Evolutionary conservation across 352 stramenopile species (phyloP).

Genomic region (Pythium dissimile): DNA sequence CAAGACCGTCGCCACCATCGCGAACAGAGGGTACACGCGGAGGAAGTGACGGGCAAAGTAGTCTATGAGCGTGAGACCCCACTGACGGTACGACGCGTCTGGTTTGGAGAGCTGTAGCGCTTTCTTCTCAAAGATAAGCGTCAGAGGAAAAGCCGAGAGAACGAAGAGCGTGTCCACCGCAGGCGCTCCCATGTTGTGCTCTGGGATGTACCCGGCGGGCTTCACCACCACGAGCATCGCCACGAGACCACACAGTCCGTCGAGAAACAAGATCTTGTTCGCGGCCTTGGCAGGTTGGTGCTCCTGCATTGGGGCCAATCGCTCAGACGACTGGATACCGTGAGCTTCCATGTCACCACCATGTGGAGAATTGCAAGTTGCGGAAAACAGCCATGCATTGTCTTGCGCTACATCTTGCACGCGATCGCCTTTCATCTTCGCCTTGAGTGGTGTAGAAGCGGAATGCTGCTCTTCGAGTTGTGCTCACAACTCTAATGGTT

Average conservation of each 20-base stretch:
- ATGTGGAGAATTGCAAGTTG: too few species aligned
- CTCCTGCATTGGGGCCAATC: too few species aligned
- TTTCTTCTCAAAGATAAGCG: slow-evolving; percentile 37
- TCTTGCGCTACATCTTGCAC: too few species aligned
- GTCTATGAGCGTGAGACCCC: slow-evolving; percentile 20
- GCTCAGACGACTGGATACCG: too few species aligned
- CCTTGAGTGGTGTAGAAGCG: too few species aligned
- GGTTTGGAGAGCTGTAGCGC: slow-evolving; percentile 22
- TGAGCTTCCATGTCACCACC: too few species aligned
- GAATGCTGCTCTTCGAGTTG: too few species aligned
- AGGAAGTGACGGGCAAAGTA: slow-evolving; percentile 54
- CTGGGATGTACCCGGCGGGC: slow-evolving; percentile 19
- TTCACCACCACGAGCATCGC: slow-evolving; percentile 22
- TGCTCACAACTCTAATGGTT: too few species aligned
- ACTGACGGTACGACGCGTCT: slow-evolving; percentile 13
- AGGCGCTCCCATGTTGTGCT: slow-evolving; percentile 24
- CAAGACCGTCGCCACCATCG: slow-evolving; percentile 26
- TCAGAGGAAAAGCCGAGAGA: slow-evolving; percentile 41
- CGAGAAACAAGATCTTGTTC: slow-evolving; percentile 37
- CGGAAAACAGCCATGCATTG: too few species aligned
- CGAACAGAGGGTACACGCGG: slow-evolving; percentile 53
- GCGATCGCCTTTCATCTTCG: too few species aligned
- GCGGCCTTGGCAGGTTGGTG: background rate
- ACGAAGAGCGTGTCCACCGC: slow-evolving; percentile 48
- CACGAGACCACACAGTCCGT: slow-evolving; percentile 36